Evolutionary conservation across 345 rosid genomes (phyloP), one percentile per base, ranked within the genome.

Genomic region (Arabidopsis suecica): DNA sequence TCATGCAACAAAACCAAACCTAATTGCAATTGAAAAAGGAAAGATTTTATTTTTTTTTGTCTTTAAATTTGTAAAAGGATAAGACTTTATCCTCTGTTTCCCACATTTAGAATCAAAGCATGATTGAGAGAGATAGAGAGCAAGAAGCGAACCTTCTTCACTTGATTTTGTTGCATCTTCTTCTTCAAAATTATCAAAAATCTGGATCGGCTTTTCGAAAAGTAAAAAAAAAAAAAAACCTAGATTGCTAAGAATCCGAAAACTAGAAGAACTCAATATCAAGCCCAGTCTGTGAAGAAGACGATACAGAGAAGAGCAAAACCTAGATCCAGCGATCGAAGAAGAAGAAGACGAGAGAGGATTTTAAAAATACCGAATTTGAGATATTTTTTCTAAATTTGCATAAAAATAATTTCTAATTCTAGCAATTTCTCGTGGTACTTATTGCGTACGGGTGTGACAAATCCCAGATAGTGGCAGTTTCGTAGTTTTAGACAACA

Each of bases 101-200:
- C 4, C 32, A 25, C 20, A 56, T 22, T 64, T 4, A 22, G 8
- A 42, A 6, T 20, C 44, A 30, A 20, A 48, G 20, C 12, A 56
- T 22, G 20, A 50, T 10, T 18, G 3, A 40, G 51, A 14, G 37
- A 47, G 3, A 40, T 40, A 14, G 37, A 47, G 50, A 1, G 50
- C 8, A 11, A 69, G 44, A 23, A 7, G 16, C 32, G 0, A 22
- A 71, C 81, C 81, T 71, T 78, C 81, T 65, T 78, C 68, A 40
- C 68, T 71, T 78, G 81, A 67, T 65, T 65, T 33, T 59, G 77
- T 60, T 71, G 81, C 77, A 72, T 78, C 68, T 0, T 78, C 77
- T 65, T 51, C 69, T 3, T 3, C 3, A 28, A 28, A 28, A 3
- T 28, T 28, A 28, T 28, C 32, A 28, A 28, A 61, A 72, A 42